These are phyloP conservation scores for Didymella pinodella DNA, from an alignment of 2,329 filamentous ascomycete genomes.

Conservation along the genomic window DNA sequence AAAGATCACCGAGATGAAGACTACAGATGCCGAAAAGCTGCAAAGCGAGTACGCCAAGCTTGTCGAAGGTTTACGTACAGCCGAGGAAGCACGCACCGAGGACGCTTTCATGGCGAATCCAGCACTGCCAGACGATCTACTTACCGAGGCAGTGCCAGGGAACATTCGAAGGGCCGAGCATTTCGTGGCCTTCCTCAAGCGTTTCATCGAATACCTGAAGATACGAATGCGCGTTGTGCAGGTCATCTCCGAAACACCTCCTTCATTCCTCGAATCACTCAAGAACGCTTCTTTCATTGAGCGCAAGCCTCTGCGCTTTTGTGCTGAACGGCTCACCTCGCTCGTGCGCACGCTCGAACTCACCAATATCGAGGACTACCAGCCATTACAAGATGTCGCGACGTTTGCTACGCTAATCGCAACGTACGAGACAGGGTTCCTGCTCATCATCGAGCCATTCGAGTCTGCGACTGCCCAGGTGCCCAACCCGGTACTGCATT, in stretches of 20 bases:
- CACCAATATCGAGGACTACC: conserved; percentile 97
- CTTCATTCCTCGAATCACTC: conserved; percentile 89
- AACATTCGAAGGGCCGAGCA: conserved; percentile 97
- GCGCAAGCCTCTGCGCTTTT: conserved; percentile 92
- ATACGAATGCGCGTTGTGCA: conserved; percentile 98
- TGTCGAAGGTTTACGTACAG: conserved; percentile 87
- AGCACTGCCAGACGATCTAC: conserved; percentile 87
- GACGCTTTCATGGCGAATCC: conserved; percentile 98
- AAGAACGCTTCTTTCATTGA: conserved; percentile 98
- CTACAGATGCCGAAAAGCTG: conserved; percentile 91
- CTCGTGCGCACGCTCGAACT: conserved; percentile 94
- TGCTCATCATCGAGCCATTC: conserved; percentile 95
- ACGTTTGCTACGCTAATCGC: conserved; percentile 96
- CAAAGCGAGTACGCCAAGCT: conserved; percentile 96
- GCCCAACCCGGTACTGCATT: conserved; percentile 95
- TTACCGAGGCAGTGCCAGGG: conserved; percentile 94
- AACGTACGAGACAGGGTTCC: conserved; percentile 95
- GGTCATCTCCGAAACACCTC: conserved; percentile 95
- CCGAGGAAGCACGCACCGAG: conserved; percentile 88
- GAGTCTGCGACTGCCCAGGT: conserved; percentile 96
- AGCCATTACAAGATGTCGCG: conserved; percentile 94
- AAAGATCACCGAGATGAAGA: conserved; percentile 92
- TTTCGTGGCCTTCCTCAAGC: conserved; percentile 91
- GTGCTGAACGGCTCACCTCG: conserved; percentile 91
- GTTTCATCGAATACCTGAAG: conserved; percentile 97